Evolutionary conservation across 2,329 filamentous ascomycete genomes (phyloP).

Genomic region (Oidium heveae): DNA sequence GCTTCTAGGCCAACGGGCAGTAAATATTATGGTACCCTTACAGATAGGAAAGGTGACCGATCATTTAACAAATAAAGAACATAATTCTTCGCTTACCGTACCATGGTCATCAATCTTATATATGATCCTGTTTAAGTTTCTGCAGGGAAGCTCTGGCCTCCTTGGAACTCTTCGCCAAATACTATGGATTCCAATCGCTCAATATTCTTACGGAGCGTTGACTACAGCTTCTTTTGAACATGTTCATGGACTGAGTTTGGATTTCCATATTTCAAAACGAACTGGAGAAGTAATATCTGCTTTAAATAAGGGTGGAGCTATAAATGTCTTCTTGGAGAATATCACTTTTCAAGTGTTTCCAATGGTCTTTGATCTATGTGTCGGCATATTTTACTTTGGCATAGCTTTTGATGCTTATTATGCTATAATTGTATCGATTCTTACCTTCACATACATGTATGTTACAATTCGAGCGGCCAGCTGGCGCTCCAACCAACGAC

Average conservation of each 20-base stretch:
- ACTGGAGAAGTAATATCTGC: constrained; percentile 95
- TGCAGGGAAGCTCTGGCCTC: constrained; percentile 74
- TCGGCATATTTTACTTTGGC: constrained; percentile 65
- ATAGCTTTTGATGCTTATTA: constrained; percentile 67
- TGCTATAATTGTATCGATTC: constrained; percentile 65
- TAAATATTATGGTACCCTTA: constrained; percentile 67
- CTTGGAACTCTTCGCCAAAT: constrained; percentile 61
- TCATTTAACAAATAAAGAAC: constrained; percentile 32
- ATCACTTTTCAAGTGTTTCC: constrained; percentile 89
- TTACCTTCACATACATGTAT: constrained; percentile 91
- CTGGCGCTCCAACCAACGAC: constrained; percentile 70
- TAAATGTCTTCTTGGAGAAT: constrained; percentile 92
- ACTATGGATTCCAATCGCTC: constrained; percentile 88
- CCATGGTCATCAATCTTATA: constrained; percentile 53
- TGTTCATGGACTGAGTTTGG: constrained; percentile 79
- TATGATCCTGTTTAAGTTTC: constrained; percentile 52
- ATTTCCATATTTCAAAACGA: constrained; percentile 91
- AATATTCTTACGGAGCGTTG: constrained; percentile 86
- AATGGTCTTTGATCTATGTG: constrained; percentile 72
- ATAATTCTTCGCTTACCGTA: constrained; percentile 17
- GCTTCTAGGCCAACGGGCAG: constrained; percentile 52
- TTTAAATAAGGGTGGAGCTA: constrained; percentile 82
- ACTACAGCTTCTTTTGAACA: constrained; percentile 94
- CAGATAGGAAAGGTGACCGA: constrained; percentile 65
- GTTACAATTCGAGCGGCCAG: constrained; percentile 90